Evolutionary conservation across 2,329 filamentous ascomycete species (phyloP), one percentile per base, ranked within the genome.

Genomic region (Penicillium hesseltinei): DNA sequence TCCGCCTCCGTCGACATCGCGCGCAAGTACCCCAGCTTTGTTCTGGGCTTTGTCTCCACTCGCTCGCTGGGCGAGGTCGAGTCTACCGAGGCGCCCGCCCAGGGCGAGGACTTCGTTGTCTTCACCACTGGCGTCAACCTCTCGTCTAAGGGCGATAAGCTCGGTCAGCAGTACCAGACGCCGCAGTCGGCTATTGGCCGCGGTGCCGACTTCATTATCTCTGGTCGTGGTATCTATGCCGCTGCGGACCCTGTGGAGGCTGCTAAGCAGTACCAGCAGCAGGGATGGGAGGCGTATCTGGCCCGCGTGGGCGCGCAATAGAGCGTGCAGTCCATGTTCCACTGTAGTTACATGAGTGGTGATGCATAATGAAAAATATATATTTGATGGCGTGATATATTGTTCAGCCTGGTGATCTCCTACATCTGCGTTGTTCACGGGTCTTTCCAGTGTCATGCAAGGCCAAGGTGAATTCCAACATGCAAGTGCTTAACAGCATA

Each of bases 81-180:
- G 43, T 69, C 73, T 5, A 66, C 66, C 7, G 66, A 62, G 7
- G 62, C 59, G 0, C 53, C 65, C 8, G 57, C 62, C 3, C 71
- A 73, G 4, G 69, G 70, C 19, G 78, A 80, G 63, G 78, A 80
- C 59, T 80, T 80, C 59, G 75, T 80, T 4, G 74, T 80, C 7
- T 80, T 80, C 64, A 80, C 78, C 8, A 80, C 78, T 0, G 78
- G 78, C 7, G 76, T 80, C 49, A 80, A 80, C 59, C 69, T 80
- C 13, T 74, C 75, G 9, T 76, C 75, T 8, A 78, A 77, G 65
- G 78, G 78, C 2, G 78, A 80, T 64, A 74, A 77, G 56, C 65
- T 80, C 25, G 78, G 78, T 2, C 78, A 80, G 66, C 78, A 80
- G 66, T 80, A 80, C 58, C 77, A 80, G 66, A 80, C 77, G 4